These are phyloP conservation scores for Xylaria acuta DNA, from an alignment of 495 filamentous ascomycete species.

Conservation along the genomic window DNA sequence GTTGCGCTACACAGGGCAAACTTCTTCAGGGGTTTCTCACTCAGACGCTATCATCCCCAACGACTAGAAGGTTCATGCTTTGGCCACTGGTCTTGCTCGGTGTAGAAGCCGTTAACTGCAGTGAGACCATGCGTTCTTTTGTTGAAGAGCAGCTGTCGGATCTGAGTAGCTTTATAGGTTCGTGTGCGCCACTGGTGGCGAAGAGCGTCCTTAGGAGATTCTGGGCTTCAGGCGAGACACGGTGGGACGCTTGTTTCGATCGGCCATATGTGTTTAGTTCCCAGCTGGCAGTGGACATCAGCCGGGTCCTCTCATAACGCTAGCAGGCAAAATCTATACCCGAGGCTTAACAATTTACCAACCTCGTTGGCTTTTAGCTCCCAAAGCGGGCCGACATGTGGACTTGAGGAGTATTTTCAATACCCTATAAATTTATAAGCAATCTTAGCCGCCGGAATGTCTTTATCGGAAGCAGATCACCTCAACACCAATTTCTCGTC, in stretches of 20 bases:
- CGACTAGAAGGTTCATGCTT: slow-evolving; percentile 34
- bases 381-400: too few relatives aligned
- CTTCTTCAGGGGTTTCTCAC: background rate
- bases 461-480: background rate
- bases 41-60: slow-evolving; percentile 28
- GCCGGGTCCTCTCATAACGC: background rate
- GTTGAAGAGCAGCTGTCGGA: background rate
- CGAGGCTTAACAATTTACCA: too few relatives aligned
- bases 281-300: slow-evolving; percentile 30
- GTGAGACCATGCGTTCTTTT: slow-evolving; percentile 21
- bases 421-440: background rate
- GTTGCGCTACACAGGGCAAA: background rate
- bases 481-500: background rate
- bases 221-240: slow-evolving; percentile 36
- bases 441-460: background rate
- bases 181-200: slow-evolving; percentile 13
- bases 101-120: slow-evolving; percentile 36
- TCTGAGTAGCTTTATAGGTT: background rate
- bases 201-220: slow-evolving; percentile 40
- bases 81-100: slow-evolving; percentile 47
- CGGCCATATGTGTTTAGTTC: slow-evolving; percentile 35
- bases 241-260: slow-evolving; percentile 48
- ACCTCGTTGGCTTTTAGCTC: too few relatives aligned
- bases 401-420: background rate
- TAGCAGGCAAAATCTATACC: background rate